phyloP scores from a whole-genome alignment of 768 basidiomycete genomes.

The Rhodotorula sphaerocarpa region DNA sequence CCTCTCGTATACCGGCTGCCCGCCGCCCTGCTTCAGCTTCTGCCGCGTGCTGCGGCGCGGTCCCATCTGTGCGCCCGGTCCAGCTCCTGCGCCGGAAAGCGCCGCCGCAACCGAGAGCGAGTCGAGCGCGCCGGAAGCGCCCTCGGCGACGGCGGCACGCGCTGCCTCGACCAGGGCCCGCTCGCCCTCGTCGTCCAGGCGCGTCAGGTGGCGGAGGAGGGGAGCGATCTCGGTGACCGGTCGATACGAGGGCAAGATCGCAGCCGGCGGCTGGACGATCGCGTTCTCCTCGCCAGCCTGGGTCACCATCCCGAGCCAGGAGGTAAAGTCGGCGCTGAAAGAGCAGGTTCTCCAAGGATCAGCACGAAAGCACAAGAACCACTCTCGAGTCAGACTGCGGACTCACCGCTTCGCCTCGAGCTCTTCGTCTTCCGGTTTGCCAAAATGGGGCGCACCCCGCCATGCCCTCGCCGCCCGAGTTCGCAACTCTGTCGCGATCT shows the following conservation, averaged over 20 bases:
- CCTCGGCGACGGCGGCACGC: neutral
- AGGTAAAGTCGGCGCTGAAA: constrained; percentile 43
- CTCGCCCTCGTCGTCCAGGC: constrained; percentile 53
- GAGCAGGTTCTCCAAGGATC: constrained; percentile 1
- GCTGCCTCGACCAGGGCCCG: constrained; percentile 7
- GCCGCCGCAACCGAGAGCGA: neutral
- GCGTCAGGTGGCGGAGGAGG: constrained; percentile 57
- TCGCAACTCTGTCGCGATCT: constrained; percentile 41
- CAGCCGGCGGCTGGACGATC: constrained; percentile 37
- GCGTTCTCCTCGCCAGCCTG: constrained; percentile 51
- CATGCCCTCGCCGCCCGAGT: neutral
- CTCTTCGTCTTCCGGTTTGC: constrained; percentile 23
- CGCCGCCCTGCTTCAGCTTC: neutral
- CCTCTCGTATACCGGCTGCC: neutral
- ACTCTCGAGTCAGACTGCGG: too few relatives aligned
- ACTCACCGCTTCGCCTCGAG: constrained; percentile 21
- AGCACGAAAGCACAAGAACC: neutral
- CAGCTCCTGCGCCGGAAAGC: neutral
- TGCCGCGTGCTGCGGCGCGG: neutral
- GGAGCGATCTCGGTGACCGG: constrained; percentile 59
- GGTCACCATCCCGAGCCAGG: constrained; percentile 47
- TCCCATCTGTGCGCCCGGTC: neutral
- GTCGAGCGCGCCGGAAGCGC: neutral
- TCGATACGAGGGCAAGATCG: constrained; percentile 48
- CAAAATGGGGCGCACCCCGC: constrained; percentile 35